Evolutionary conservation across 139 green algal species (phyloP), one percentile per base, ranked within the genome.

Genomic region (Dunaliella primolecta): DNA sequence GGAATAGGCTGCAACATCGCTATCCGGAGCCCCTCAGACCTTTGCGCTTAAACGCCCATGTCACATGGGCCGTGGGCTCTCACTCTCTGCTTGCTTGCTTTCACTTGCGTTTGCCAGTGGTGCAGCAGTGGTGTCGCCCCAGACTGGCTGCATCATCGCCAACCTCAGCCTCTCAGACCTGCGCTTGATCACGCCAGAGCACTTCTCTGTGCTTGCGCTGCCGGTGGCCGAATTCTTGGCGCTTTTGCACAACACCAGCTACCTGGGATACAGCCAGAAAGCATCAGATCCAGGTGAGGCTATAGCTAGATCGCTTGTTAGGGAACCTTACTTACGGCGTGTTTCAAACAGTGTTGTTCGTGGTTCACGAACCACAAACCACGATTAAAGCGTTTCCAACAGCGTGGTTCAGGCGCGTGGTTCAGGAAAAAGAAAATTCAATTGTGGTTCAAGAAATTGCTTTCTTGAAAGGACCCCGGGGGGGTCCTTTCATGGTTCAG

Each of bases 161-260:
- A 97, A 97, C 86, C 86, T 97, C 76, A 92, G 84, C 56, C 89
- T 93, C n/a, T 93, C 86, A 0, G 94, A 97, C 89, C 84, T 96
- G 21, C 85, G 92, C 34, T 90, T 89, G 81, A 90, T 96, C 83
- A 90, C 93, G 80, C 84, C 91, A 1, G 86, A 95, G 76, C 93
- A 96, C 86, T 86, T 95, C 78, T 92, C 91, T 27, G 92, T 94
- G 56, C 87, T 97, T 75, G 94, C 94, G 20, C 93, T 96, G 30
- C 94, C 94, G 32, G 91, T 97, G 23, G 93, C 91, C 0, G 94
- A 97, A 90, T 97, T 97, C 83, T 83, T 97, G 56, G 92, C 94
- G 3, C 79, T 97, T 7, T 84, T 90, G 74, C 94, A 97, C 81
- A 81, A 83, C 84, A 96, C 94, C 15, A 85, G 85, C 31, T 97